Evolutionary conservation across 345 rosid genomes (phyloP).

Genomic region (Hibiscus tridactylites): DNA sequence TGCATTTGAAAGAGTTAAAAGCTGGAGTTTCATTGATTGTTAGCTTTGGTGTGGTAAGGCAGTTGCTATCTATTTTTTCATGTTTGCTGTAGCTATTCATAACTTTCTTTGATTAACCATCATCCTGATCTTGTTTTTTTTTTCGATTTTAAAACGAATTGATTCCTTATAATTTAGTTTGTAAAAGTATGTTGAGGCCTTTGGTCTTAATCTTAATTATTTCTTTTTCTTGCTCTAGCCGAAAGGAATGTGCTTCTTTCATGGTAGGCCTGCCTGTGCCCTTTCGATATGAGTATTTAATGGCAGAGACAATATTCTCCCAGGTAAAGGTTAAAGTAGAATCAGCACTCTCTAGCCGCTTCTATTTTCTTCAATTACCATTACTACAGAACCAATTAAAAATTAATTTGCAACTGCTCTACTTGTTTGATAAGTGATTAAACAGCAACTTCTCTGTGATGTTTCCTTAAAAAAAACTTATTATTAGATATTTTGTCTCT

Average conservation of each 20-base stretch:
- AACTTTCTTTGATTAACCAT: background rate
- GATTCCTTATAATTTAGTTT: background rate
- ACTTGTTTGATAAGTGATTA: background rate
- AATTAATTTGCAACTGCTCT: background rate
- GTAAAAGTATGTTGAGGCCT: background rate
- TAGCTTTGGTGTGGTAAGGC: background rate
- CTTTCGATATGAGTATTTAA: slow-evolving; percentile 89
- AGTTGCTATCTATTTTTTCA: background rate
- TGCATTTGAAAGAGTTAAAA: background rate
- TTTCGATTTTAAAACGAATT: slow-evolving; percentile 3
- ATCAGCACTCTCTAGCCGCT: background rate
- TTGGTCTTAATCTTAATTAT: slow-evolving; percentile 14
- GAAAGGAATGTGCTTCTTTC: slow-evolving; percentile 96
- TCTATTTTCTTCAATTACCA: background rate
- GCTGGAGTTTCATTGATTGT: background rate
- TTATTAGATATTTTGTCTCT: too few species aligned
- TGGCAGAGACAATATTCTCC: slow-evolving; percentile 98
- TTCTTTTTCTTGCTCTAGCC: slow-evolving; percentile 67
- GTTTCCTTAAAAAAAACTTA: background rate
- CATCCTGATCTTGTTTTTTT: slow-evolving; percentile 6
- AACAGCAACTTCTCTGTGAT: background rate
- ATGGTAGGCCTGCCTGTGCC: slow-evolving; percentile 95
- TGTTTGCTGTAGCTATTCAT: background rate
- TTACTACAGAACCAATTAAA: background rate
- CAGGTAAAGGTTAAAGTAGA: slow-evolving; percentile 48